Evolutionary conservation across 2,329 filamentous ascomycete genomes (phyloP).

Genomic region (Colletotrichum theobromicola): DNA sequence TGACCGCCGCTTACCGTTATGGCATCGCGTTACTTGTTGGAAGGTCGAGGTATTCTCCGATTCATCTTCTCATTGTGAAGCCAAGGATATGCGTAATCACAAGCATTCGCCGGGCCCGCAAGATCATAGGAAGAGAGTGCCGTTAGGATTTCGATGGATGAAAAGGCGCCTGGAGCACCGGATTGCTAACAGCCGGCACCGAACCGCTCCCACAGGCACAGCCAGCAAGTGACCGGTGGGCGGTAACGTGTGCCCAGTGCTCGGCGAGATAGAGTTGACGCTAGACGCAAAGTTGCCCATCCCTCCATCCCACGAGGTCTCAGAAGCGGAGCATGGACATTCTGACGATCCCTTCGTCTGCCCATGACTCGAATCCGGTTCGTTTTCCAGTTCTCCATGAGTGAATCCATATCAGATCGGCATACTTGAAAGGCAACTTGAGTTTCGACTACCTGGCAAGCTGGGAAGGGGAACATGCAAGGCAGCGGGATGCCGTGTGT

Average conservation of each 20-base stretch:
- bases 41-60: background rate
- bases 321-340: background rate
- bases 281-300: background rate
- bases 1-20: background rate
- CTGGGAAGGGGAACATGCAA: background rate
- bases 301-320: background rate
- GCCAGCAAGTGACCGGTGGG: background rate
- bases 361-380: background rate
- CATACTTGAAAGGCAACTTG: background rate
- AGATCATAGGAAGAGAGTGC: background rate
- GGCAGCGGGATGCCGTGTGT: background rate
- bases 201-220: background rate
- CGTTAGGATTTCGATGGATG: background rate
- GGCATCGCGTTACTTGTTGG: background rate
- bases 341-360: background rate
- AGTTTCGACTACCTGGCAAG: background rate
- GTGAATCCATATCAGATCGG: background rate
- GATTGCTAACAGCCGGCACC: background rate
- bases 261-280: background rate
- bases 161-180: background rate
- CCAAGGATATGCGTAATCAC: background rate
- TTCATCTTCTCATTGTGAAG: background rate
- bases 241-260: background rate
- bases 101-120: background rate
- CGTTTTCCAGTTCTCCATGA: background rate